A percentile compares a stretch with the other conserved stretches of the same genome.
phyloP scores from a whole-genome alignment of 179 eudicot species.

The Patellifolia procumbens region DNA sequence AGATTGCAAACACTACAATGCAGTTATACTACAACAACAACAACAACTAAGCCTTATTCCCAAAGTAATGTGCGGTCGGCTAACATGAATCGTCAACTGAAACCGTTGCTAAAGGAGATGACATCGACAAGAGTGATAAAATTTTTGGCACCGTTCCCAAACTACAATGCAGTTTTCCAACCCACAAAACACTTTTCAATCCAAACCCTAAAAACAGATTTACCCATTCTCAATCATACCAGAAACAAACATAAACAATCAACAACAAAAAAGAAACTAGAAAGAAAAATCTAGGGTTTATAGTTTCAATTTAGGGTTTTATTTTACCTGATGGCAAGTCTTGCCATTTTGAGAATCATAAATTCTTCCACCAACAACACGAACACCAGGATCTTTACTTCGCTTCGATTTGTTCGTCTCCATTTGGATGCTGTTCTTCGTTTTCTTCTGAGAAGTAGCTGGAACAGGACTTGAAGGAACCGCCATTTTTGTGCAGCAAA shows the following conservation, averaged over 20 bases:
- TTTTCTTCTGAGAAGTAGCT: slow-evolving; percentile 16
- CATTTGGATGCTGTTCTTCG: background rate
- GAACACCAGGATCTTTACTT: slow-evolving; percentile 39
- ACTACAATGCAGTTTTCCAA: too few species aligned
- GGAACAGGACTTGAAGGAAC: slow-evolving; percentile 35
- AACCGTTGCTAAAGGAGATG: too few species aligned
- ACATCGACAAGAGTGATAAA: too few species aligned
- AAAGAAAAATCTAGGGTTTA: background rate
- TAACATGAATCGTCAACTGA: too few species aligned
- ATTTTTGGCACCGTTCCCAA: too few species aligned
- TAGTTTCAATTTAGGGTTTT: too few species aligned
- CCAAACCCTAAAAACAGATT: slow-evolving; percentile 4
- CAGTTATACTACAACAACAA: too few species aligned
- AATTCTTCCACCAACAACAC: slow-evolving; percentile 46
- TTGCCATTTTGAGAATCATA: slow-evolving; percentile 56
- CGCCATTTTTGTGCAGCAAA: slow-evolving; percentile 23
- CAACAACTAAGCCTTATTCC: too few species aligned
- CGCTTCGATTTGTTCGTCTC: slow-evolving; percentile 36
- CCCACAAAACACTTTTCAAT: background rate
- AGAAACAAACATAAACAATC: background rate
- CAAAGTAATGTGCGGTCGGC: too few species aligned
- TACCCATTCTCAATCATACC: background rate
- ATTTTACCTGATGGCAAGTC: slow-evolving; percentile 86
- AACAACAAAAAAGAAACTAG: background rate
- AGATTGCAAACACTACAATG: too few species aligned